Evolutionary conservation across 176 grass and related monocot species (phyloP).

Genomic region (Olyra latifolia): DNA sequence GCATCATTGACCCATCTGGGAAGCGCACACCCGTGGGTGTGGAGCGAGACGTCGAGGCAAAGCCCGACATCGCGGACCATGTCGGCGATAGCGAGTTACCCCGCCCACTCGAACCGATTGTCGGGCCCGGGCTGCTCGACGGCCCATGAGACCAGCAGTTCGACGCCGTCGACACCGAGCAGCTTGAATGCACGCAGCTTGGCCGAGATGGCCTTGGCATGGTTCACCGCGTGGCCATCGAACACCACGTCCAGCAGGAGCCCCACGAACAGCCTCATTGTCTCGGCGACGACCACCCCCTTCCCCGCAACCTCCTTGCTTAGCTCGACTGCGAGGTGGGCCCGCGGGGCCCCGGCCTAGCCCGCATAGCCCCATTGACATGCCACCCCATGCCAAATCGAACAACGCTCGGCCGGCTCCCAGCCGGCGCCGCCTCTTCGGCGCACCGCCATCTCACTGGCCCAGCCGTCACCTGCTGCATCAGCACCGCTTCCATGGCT

Average conservation of each 20-base stretch:
- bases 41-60: constrained; percentile 43
- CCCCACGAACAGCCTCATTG: constrained; percentile 50
- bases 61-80: constrained; percentile 56
- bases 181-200: constrained; percentile 62
- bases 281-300: background rate
- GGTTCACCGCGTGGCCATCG: constrained; percentile 31
- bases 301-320: background rate
- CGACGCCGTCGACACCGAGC: constrained; percentile 55
- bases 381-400: background rate
- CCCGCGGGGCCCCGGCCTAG: background rate
- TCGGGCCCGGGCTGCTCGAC: constrained; percentile 18
- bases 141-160: constrained; percentile 53
- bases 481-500: constrained; percentile 9
- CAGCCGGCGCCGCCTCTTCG: background rate
- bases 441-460: background rate
- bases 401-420: background rate
- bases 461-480: background rate
- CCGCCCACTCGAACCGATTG: constrained; percentile 37
- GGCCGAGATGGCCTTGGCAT: constrained; percentile 42
- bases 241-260: constrained; percentile 42
- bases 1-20: constrained; percentile 28
- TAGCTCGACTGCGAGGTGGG: background rate
- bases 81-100: constrained; percentile 30
- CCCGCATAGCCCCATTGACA: background rate
- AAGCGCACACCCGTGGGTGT: constrained; percentile 30